Evolutionary conservation across 2,329 filamentous ascomycete species (phyloP), one percentile per base, ranked within the genome.

Genomic region (Fusarium robinianum): DNA sequence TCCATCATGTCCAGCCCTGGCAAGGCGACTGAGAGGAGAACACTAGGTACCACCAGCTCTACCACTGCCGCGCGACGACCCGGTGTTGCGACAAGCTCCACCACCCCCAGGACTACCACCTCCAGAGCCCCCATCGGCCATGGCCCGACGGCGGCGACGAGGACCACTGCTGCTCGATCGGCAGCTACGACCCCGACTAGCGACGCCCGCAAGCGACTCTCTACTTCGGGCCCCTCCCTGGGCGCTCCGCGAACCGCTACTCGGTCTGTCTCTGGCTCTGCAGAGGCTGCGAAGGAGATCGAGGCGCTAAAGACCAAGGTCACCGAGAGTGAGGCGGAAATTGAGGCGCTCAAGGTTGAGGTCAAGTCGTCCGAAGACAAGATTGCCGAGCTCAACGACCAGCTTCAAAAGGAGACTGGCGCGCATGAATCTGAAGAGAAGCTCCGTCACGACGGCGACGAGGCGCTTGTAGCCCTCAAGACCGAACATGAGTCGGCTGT

Each of bases 261-360:
- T 38, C 74, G 78, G 51, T 63, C 68, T 5, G 43, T 71, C n/a
- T 58, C 71, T 27, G 64, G 71, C 22, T 69, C 73, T 15, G 63
- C 71, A 11, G 70, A 73, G 8, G 54, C 67, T 6, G 63, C 74
- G 14, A 83, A 80, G 66, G 80, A 81, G 57, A 68, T 80, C 4
- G 81, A 84, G 35, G 76, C 80, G 31, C 71, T 85, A 29, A 84
- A 81, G 68, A 64, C 71, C 6, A 83, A 83, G 65, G 70, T 85
- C 15, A 70, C 72, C 5, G 73, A 79, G 21, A 81, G 79, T 50
- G 80, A 84, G 58, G 64, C 73, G 6, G 78, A 83, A 58, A 77
- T 84, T 8, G 73, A 77, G 40, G 66, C 75, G 9, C 72, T 85
- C 19, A 81, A 79, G 63, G 69, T 72, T 5, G 76, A 84, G 55